Base-by-base conservation (phyloP, 768 basidiomycete species). In the Lentinula guzmanii region DNA sequence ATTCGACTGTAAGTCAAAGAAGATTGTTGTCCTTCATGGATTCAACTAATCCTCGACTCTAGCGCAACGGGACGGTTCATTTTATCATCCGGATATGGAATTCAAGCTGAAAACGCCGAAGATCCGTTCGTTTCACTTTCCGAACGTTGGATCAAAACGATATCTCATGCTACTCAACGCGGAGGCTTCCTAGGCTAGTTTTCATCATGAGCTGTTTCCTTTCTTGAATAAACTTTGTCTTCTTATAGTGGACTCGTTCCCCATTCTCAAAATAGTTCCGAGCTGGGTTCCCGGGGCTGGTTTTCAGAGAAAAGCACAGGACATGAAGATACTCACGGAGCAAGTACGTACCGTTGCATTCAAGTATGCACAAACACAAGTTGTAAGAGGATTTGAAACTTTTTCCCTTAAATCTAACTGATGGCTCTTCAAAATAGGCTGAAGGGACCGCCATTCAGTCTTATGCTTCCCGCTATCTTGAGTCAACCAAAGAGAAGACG, bases 261-360 rank as follows among this genome's bases (percentile, higher is more conserved):
- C 64, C 15, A 37, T 54, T 3, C 56, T 68, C 8, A 69, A 65
- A 16, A 65, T 72, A 54, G 58, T 75, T 15, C 76, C 76, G 1
- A 51, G 62, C 3, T 78, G 76, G 75, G 56, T 76, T 39, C 76
- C 76, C 24, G 74, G 75, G 10, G 72, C 71, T n/a, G 66, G 65
- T 1, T 75, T 73, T 65, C 68, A 71, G 58, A 66, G 58, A 52
- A 50, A 60, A 43, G 63, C 60, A 35, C 48, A 48, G 15, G 52
- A 42, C 16, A 56, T 43, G 45, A 54, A 56, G 16, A 48, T 58
- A 35, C 34, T 43, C 39, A 58, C 52, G n/a, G 52, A 61, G 52
- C 55, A 57, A 41, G 61, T 56, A n/a, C 55, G 55, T 21, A 58
- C 52, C 7, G 28, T 61, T 31, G 61, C 61, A 52, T 61, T 55